phyloP scores from a whole-genome alignment of 129 eudicot species.

The Oenanthe sinensis region DNA sequence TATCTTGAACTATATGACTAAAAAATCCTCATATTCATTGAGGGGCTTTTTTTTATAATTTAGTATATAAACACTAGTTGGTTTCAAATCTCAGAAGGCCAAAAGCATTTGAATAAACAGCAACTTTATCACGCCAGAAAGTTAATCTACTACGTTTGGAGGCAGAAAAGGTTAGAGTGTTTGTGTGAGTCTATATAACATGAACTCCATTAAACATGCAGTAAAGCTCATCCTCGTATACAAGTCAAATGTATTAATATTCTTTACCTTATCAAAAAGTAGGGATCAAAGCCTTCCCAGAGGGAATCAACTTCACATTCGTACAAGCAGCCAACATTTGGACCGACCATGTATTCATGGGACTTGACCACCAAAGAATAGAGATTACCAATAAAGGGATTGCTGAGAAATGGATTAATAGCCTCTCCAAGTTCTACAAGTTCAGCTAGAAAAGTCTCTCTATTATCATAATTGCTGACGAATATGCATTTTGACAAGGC shows the following conservation, averaged over 20 bases:
- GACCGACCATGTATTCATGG: conserved; percentile 38
- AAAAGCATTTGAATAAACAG: background rate
- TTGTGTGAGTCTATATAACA: background rate
- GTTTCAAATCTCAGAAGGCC: background rate
- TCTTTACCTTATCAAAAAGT: conserved; percentile 53
- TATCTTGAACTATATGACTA: too few species aligned
- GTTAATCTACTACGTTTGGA: background rate
- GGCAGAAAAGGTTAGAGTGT: background rate
- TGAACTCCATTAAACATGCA: conserved; percentile 5
- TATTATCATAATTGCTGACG: conserved; percentile 15
- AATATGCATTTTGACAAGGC: conserved; percentile 53
- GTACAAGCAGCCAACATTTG: conserved; percentile 6
- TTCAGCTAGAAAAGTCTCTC: conserved; percentile 27
- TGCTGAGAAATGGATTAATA: conserved; percentile 56
- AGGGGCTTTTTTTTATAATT: too few species aligned
- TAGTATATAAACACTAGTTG: background rate
- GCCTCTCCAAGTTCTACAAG: conserved; percentile 42
- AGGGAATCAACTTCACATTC: conserved; percentile 18
- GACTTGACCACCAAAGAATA: conserved; percentile 41
- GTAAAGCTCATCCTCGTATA: background rate
- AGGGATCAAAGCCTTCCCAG: conserved; percentile 77
- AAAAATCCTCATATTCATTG: too few species aligned
- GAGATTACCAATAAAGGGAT: conserved; percentile 53
- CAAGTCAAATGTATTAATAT: background rate
- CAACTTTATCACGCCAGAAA: background rate